phyloP scores from a whole-genome alignment of 106 monocot genomes.

The Acorus gramineus region DNA sequence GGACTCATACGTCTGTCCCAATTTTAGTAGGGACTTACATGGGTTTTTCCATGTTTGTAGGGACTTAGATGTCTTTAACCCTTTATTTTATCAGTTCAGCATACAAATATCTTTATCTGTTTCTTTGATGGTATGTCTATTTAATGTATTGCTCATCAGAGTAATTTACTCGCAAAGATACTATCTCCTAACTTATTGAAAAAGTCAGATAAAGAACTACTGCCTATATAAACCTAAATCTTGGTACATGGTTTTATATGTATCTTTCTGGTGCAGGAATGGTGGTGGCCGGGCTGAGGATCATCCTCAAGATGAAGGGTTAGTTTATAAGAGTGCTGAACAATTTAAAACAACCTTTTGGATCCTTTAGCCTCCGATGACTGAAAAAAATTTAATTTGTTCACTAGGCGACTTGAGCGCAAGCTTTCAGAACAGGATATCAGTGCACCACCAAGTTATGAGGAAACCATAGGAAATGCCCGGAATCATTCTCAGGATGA shows the following conservation, averaged over 20 bases:
- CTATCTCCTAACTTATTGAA: too few species aligned
- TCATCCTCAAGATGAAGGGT: conserved; percentile 57
- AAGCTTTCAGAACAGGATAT: conserved; percentile 53
- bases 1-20: too few species aligned
- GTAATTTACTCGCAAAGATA: too few species aligned
- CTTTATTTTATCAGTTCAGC: too few species aligned
- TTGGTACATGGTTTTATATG: not conserved
- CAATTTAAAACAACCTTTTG: not conserved
- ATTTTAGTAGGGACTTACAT: too few species aligned
- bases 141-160: too few species aligned
- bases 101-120: too few species aligned
- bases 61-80: too few species aligned
- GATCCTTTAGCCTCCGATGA: not conserved
- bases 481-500: conserved; percentile 27
- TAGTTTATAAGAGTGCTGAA: not conserved
- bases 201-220: too few species aligned
- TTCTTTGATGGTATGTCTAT: too few species aligned
- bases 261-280: conserved; percentile 29
- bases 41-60: too few species aligned
- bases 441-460: conserved; percentile 70
- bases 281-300: conserved; percentile 51
- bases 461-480: conserved; percentile 42
- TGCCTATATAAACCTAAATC: too few species aligned
- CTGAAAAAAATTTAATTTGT: not conserved
- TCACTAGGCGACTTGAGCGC: conserved; percentile 28